A percentile compares a stretch with the other conserved stretches of the same genome.
Evolutionary conservation across 2,329 filamentous ascomycete genomes (phyloP).

Genomic region (Emmonsiellopsis sp.): DNA sequence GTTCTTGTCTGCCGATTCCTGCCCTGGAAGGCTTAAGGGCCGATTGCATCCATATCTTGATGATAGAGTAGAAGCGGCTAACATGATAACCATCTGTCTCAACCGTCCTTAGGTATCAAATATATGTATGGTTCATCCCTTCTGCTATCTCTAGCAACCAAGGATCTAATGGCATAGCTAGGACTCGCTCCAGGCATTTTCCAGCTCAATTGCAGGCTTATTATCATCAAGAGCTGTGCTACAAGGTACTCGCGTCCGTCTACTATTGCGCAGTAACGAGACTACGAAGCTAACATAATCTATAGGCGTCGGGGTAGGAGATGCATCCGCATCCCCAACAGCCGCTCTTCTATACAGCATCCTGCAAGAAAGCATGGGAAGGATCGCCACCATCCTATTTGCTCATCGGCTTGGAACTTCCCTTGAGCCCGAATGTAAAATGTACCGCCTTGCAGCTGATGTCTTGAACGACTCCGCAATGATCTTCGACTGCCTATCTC

Average conservation of each 20-base stretch:
- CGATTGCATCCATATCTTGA: too few relatives aligned
- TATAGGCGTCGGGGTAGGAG: constrained; percentile 69
- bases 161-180: constrained; percentile 10
- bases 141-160: not conserved
- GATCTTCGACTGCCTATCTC: constrained; percentile 75
- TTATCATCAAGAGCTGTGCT: constrained; percentile 76
- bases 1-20: not conserved
- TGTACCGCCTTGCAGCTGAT: constrained; percentile 77
- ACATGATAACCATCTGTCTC: not conserved
- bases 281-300: constrained; percentile 5
- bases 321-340: constrained; percentile 69
- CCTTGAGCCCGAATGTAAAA: constrained; percentile 85
- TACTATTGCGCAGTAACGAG: constrained; percentile 4
- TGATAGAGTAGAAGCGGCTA: not conserved
- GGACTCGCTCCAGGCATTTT: constrained; percentile 35
- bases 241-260: constrained; percentile 44
- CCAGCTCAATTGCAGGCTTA: constrained; percentile 41
- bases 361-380: constrained; percentile 70
- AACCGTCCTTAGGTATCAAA: constrained; percentile 49
- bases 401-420: constrained; percentile 72
- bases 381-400: constrained; percentile 77
- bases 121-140: constrained; percentile 45
- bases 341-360: constrained; percentile 74
- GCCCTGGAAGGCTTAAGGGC: too few relatives aligned
- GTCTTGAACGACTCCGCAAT: constrained; percentile 82